Base-by-base conservation (phyloP, 2,329 filamentous ascomycete genomes). In the Colletotrichum gigasporum region DNA sequence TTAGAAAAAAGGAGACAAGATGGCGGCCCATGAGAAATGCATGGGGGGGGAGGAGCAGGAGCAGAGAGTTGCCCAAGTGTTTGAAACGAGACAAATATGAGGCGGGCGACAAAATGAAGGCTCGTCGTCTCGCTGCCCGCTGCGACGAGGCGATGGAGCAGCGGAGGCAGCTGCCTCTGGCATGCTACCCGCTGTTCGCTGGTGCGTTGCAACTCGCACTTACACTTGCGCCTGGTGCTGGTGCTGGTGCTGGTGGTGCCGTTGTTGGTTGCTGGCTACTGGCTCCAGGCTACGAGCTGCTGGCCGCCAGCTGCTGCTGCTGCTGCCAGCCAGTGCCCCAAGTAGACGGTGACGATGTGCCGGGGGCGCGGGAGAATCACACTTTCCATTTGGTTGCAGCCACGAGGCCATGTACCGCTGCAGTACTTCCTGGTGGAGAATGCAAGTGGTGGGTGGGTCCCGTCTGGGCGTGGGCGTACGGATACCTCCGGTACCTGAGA, bases 401-500 rank as follows among this genome's bases (percentile, higher is more conserved):
- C 62, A 65, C 62, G 50, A 65, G 62, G 62, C 30, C 28, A 39
- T 61, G 62, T 65, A 65, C 50, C 50, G 42, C 50, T 62, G 48
- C 62, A 55, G 56, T 65, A 50, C 55, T 41, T 47, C 6, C 2
- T 39, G n/a, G 39, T 53, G 47, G 41, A 14, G 47, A n/a, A 11
- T 26, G 51, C 37, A 44, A 44, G 39, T 32, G 24, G 37, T 12
- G 12, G 22, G 32, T 47, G 55, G 61, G 8, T 48, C 55, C 35
- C 11, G 22, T 18, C 35, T 41, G 18, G 11, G 6, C 20, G 16
- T 54, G 48, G 32, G 30, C 24, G 20, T 44, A 47, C 30, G 22
- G n/a, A n/a, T 56, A 37, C 37, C 8, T 26, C 8, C n/a, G n/a
- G 18, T 37, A 28, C 35, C 37, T 24, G n/a, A n/a, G n/a, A n/a